Conservation (phyloP, 2,329 filamentous ascomycete species). For the Chalaropsis ovoidea region DNA sequence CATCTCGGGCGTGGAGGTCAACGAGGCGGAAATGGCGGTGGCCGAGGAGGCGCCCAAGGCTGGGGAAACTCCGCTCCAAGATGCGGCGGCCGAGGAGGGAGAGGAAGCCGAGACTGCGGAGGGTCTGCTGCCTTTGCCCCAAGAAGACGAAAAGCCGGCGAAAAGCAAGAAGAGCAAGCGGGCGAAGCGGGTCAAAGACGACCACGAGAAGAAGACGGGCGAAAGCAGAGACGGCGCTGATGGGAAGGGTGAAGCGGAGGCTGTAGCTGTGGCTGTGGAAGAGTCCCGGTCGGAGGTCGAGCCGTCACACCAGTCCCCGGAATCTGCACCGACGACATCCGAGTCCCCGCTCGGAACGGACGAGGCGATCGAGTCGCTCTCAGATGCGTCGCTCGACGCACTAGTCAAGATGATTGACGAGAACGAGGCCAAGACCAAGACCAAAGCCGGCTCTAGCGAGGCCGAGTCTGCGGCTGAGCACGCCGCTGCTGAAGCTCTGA, state of each 20-base stretch:
- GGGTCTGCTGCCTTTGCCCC: not conserved
- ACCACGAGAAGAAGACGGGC: not conserved
- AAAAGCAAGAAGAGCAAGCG: constrained; percentile 5
- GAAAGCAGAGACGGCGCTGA: not conserved
- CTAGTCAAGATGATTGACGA: constrained; percentile 11
- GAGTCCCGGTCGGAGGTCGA: not conserved
- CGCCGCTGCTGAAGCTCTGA: not conserved
- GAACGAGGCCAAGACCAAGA: not conserved
- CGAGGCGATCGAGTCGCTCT: not conserved
- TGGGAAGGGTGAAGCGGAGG: not conserved
- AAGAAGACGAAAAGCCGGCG: not conserved
- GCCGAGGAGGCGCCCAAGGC: not conserved
- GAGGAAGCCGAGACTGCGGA: not conserved
- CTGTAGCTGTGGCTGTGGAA: not conserved
- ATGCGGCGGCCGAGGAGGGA: not conserved
- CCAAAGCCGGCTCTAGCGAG: not conserved
- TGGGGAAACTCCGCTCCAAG: not conserved
- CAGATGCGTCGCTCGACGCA: constrained; percentile 13
- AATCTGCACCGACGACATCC: not conserved
- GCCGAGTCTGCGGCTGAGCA: not conserved
- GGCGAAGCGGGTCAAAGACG: constrained; percentile 5
- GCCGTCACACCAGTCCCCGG: not conserved
- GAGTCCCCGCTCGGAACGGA: not conserved
- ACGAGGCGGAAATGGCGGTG: constrained; percentile 29
- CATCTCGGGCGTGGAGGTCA: constrained; percentile 67